Percentiles rank a stretch among this genome's conserved stretches.
Conservation (phyloP, 1,139 yeast genomes). For the Candida pseudoviswanathii region DNA sequence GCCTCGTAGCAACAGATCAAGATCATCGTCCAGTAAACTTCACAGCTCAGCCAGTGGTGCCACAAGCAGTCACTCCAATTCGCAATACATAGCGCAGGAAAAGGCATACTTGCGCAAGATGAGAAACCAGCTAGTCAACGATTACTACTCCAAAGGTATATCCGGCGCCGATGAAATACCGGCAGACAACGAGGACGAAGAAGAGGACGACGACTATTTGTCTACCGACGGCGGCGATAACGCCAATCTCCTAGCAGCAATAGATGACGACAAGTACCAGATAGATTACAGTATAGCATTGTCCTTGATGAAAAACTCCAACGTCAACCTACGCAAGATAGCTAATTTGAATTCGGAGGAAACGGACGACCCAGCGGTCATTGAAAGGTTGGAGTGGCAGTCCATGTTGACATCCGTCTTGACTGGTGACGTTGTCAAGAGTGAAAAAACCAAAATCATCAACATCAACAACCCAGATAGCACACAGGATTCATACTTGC, state of each 20-base stretch:
- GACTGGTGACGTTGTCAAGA: conserved; percentile 90
- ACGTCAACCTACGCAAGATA: conserved; percentile 37
- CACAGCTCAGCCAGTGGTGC: conserved; percentile 8
- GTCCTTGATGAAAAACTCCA: conserved; percentile 37
- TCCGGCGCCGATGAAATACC: conserved; percentile 37
- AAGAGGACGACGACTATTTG: conserved; percentile 24
- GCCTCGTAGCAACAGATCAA: conserved; percentile 5
- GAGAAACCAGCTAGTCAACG: conserved; percentile 65
- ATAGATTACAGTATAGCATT: conserved; percentile 44
- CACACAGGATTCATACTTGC: conserved; percentile 50
- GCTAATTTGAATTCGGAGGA: conserved; percentile 45
- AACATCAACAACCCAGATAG: conserved; percentile 43
- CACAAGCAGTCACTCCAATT: conserved; percentile 25
- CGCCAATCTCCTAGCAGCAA: conserved; percentile 41
- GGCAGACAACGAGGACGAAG: conserved; percentile 19
- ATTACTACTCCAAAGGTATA: conserved; percentile 67
- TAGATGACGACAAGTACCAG: conserved; percentile 46
- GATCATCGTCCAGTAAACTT: conserved; percentile 15
- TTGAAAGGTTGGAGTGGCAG: conserved; percentile 95
- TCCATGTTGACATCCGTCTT: conserved; percentile 87
- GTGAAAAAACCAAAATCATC: conserved; percentile 84
- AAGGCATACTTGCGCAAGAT: conserved; percentile 66
- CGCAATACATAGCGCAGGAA: conserved; percentile 64
- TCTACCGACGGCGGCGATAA: conserved; percentile 27
- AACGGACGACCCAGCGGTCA: conserved; percentile 62